Percentiles rank a stretch among this genome's conserved stretches.
These are phyloP conservation scores for Kregervanrija fluxuum DNA, from an alignment of 805 yeast species.

Conservation along the genomic window DNA sequence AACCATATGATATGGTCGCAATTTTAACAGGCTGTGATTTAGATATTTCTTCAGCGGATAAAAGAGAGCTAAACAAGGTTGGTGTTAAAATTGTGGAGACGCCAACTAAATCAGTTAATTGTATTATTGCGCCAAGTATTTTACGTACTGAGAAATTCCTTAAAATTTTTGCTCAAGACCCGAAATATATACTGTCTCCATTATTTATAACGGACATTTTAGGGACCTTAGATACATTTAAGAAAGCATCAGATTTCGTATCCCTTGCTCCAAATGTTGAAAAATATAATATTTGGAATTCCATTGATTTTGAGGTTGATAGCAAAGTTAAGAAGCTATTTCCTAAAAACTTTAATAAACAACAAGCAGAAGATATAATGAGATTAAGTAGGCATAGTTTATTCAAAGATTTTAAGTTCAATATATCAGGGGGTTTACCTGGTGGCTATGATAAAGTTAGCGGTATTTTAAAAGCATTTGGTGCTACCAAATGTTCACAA, in stretches of 20 bases:
- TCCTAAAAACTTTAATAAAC: constrained; percentile 13
- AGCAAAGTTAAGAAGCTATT: constrained; percentile 28
- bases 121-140: constrained; percentile 73
- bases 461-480: constrained; percentile 55
- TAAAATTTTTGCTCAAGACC: constrained; percentile 52
- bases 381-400: constrained; percentile 24
- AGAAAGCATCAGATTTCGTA: constrained; percentile 20
- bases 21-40: constrained; percentile 62
- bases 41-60: constrained; percentile 37
- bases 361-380: constrained; percentile 14
- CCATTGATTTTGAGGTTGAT: constrained; percentile 28
- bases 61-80: constrained; percentile 33
- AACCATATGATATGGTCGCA: constrained; percentile 37
- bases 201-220: constrained; percentile 42
- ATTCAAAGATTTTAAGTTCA: constrained; percentile 43
- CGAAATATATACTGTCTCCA: constrained; percentile 49
- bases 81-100: constrained; percentile 48
- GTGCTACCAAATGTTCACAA: constrained; percentile 22
- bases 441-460: constrained; percentile 55
- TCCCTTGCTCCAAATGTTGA: constrained; percentile 19
- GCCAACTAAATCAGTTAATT: constrained; percentile 35
- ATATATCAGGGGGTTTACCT: constrained; percentile 48
- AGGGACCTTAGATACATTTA: constrained; percentile 25
- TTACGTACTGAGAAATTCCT: constrained; percentile 84
- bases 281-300: constrained; percentile 21